These are phyloP conservation scores for Calonectria crousiana DNA, from an alignment of 2,329 filamentous ascomycete genomes.

Conservation along the genomic window DNA sequence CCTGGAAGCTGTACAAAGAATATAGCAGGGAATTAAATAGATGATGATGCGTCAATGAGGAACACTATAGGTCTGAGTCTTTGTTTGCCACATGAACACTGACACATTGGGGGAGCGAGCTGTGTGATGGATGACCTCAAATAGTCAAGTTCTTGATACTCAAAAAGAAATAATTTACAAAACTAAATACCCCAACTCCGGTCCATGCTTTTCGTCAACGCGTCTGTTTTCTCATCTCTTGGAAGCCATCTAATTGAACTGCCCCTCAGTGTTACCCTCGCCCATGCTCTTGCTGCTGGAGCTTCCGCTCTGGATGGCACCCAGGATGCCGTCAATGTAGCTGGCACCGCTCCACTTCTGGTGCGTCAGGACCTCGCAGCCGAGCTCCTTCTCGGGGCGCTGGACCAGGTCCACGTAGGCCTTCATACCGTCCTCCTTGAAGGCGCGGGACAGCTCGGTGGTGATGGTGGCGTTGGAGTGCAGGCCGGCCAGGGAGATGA, in stretches of 20 bases:
- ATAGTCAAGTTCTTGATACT: conserved; percentile 22
- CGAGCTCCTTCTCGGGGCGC: conserved; percentile 87
- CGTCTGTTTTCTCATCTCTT: not conserved
- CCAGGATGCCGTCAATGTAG: conserved; percentile 90
- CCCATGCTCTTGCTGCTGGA: conserved; percentile 94
- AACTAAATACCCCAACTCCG: conserved; percentile 40
- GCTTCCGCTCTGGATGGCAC: conserved; percentile 91
- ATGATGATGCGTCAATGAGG: conserved; percentile 1
- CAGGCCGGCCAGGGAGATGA: conserved; percentile 75
- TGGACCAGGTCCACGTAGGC: conserved; percentile 98
- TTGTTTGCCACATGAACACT: not conserved
- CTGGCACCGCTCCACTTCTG: conserved; percentile 83
- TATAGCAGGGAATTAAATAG: conserved; percentile 22
- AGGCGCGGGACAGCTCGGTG: conserved; percentile 82
- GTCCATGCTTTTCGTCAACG: conserved; percentile 36
- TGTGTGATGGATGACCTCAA: conserved; percentile 7
- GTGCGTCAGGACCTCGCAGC: conserved; percentile 93
- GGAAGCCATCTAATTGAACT: conserved; percentile 59
- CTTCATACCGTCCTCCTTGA: conserved; percentile 94
- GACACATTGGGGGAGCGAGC: not conserved
- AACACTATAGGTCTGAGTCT: not conserved
- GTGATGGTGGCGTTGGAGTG: conserved; percentile 75
- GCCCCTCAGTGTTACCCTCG: conserved; percentile 88
- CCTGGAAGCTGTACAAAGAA: not conserved
- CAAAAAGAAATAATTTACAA: conserved; percentile 32